Evolutionary conservation across 1,284 basidiomycete species (phyloP).

Genomic region (Ustilago cynodontis): DNA sequence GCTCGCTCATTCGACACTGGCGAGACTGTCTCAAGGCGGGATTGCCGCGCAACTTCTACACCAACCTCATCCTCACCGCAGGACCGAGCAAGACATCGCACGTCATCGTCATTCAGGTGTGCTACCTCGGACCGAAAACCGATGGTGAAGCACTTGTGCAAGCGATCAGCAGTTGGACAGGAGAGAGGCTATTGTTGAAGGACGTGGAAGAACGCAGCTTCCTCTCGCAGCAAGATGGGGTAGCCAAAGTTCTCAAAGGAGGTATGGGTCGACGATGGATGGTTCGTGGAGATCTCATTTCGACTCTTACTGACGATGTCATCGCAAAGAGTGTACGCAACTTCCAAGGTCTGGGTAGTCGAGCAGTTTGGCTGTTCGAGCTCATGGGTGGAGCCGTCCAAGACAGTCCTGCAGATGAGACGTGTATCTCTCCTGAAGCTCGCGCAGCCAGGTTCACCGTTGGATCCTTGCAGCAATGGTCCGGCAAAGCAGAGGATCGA

Average conservation of each 20-base stretch:
- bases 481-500: conserved; percentile 81
- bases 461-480: conserved; percentile 92
- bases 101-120: conserved; percentile 87
- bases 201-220: conserved; percentile 90
- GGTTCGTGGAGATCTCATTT: conserved; percentile 72
- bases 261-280: conserved; percentile 74
- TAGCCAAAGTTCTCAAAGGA: conserved; percentile 86
- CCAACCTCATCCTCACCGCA: conserved; percentile 87
- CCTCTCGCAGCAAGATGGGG: conserved; percentile 86
- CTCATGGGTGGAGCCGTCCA: conserved; percentile 83
- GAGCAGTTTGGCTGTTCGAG: conserved; percentile 71
- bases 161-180: conserved; percentile 87
- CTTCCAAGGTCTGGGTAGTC: conserved; percentile 79
- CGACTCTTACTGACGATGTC: conserved; percentile 83
- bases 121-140: conserved; percentile 80
- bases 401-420: conserved; percentile 74
- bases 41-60: conserved; percentile 82
- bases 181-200: conserved; percentile 79
- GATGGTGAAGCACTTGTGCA: conserved; percentile 83
- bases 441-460: conserved; percentile 85
- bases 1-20: conserved; percentile 88
- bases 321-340: conserved; percentile 83
- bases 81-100: conserved; percentile 73
- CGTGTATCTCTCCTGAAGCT: conserved; percentile 80
- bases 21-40: conserved; percentile 86